phyloP scores from a whole-genome alignment of 2,329 filamentous ascomycete genomes.

The Aspergillus thermomutatus region DNA sequence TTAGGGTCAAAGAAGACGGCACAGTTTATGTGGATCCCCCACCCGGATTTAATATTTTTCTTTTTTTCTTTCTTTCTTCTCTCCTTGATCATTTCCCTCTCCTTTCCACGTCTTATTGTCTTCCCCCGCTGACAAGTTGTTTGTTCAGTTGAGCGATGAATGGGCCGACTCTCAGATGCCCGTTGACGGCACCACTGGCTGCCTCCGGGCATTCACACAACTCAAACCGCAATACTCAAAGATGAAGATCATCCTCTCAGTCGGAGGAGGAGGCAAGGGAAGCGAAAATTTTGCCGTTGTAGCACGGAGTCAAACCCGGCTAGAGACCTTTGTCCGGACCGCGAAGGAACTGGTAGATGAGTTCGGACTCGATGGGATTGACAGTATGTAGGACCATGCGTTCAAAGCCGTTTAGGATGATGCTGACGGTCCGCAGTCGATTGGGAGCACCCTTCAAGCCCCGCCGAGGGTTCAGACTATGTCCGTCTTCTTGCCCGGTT shows the following conservation, averaged over 20 bases:
- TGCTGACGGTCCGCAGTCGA: conserved; percentile 54
- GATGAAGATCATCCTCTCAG: conserved; percentile 71
- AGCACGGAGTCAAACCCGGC: conserved; percentile 56
- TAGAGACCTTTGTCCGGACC: conserved; percentile 69
- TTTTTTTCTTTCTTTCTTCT: conserved; percentile 20
- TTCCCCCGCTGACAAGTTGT: not conserved
- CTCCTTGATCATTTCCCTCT: conserved; percentile 2
- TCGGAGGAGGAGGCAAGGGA: conserved; percentile 65
- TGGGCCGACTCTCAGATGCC: conserved; percentile 70
- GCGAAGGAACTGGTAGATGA: conserved; percentile 65
- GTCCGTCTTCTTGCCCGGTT: conserved; percentile 64
- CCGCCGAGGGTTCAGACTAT: conserved; percentile 67
- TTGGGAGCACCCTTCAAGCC: conserved; percentile 72
- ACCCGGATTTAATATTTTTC: not conserved
- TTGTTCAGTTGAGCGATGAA: conserved; percentile 68
- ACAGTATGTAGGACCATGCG: conserved; percentile 54
- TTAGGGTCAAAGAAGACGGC: conserved; percentile 66
- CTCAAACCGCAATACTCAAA: conserved; percentile 68
- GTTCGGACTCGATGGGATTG: conserved; percentile 70
- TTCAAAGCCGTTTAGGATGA: not conserved
- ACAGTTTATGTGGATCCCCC: conserved; percentile 65
- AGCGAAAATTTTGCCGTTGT: conserved; percentile 66
- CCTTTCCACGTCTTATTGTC: conserved; percentile 14
- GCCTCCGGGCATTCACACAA: conserved; percentile 68
- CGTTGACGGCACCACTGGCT: conserved; percentile 68